A percentile compares a stretch with the other conserved stretches of the same genome.
Evolutionary conservation across 75 land plant genomes (phyloP).

Genomic region (Chamaecyparis obtusa): DNA sequence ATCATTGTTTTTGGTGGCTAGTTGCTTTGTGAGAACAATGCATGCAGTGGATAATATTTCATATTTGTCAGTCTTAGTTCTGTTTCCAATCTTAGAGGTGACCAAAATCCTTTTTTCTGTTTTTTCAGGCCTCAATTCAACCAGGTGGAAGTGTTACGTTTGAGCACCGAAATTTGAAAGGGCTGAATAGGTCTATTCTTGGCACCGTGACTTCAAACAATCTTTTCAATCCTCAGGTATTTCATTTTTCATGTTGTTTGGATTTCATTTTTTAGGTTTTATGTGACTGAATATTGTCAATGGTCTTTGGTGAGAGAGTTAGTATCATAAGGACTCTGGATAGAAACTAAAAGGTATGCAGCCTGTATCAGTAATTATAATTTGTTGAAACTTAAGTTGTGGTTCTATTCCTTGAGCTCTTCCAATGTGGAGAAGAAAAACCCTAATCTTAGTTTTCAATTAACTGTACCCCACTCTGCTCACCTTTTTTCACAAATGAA

Average conservation of each 20-base stretch:
- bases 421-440: conserved; percentile 5
- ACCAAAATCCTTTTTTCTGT: neutral
- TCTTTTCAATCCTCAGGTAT: conserved; percentile 95
- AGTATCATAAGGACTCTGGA: neutral
- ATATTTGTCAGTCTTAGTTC: neutral
- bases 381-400: neutral
- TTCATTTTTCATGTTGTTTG: conserved; percentile 5
- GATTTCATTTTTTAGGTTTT: neutral
- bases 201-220: conserved; percentile 89
- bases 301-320: neutral
- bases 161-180: conserved; percentile 92
- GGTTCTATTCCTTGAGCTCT: neutral
- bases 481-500: neutral
- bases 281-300: neutral
- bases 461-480: neutral
- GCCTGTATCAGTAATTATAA: neutral
- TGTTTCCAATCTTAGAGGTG: neutral
- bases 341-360: neutral
- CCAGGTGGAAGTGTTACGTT: conserved; percentile 98
- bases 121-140: conserved; percentile 75
- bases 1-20: neutral
- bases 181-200: conserved; percentile 83
- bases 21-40: neutral
- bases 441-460: neutral
- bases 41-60: neutral